Evolutionary conservation across 192 early-diverging fungal genomes (phyloP).

Genomic region (Backusella liffmaniae): DNA sequence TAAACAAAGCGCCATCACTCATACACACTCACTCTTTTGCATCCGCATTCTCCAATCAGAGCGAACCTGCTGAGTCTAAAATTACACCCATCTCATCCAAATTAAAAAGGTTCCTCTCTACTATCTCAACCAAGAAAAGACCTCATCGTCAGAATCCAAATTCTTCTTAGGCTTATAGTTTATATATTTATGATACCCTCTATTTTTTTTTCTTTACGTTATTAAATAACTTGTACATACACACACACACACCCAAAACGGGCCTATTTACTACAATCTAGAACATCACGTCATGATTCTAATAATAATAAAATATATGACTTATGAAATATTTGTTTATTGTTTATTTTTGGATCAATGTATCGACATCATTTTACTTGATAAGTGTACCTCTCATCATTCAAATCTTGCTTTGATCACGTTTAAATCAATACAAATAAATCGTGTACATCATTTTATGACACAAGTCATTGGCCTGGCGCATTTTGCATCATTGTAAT

Average conservation of each 20-base stretch:
- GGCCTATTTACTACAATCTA: neutral
- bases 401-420: too few species aligned
- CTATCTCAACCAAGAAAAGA: neutral
- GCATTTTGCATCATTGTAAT: neutral
- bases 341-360: neutral
- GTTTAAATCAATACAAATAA: too few species aligned
- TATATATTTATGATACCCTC: neutral
- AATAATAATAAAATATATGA: neutral
- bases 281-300: neutral
- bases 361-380: neutral
- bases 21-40: neutral
- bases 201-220: neutral
- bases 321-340: neutral
- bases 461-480: too few species aligned
- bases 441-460: too few species aligned
- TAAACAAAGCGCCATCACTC: neutral
- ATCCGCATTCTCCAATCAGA: neutral
- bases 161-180: neutral
- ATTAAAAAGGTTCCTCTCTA: neutral
- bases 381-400: neutral
- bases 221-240: neutral
- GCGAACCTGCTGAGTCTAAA: neutral
- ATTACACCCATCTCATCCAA: neutral
- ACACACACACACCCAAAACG: neutral
- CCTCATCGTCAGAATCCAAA: constrained; percentile 2